A percentile compares a stretch with the other conserved stretches of the same genome.
These are phyloP conservation scores for Penstemon barbatus DNA, from an alignment of 257 asterid species.

Conservation along the genomic window DNA sequence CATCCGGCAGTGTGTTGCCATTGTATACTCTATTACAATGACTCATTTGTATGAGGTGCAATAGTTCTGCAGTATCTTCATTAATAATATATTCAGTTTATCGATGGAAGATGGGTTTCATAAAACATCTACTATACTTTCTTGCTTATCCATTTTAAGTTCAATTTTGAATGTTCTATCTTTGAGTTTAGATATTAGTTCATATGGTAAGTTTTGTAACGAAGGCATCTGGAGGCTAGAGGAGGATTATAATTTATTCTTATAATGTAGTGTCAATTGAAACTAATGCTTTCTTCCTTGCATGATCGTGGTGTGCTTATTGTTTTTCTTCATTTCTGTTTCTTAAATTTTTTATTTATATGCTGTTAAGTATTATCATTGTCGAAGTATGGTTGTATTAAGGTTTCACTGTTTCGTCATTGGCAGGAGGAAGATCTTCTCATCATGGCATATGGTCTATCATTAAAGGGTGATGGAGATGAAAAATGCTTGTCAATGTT, in stretches of 20 bases:
- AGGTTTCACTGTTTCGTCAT: not conserved
- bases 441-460: constrained; percentile 89
- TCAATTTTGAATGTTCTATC: not conserved
- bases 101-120: no score
- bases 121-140: not conserved
- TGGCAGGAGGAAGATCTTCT: constrained; percentile 93
- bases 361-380: constrained; percentile 18
- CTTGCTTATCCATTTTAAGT: constrained; percentile 4
- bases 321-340: constrained; percentile 19
- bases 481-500: constrained; percentile 88
- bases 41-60: not conserved
- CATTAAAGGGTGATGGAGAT: constrained; percentile 83
- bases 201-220: not conserved
- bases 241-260: constrained; percentile 1
- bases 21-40: no score
- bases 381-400: constrained; percentile 10
- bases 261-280: constrained; percentile 21
- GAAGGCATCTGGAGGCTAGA: constrained; percentile 8
- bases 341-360: constrained; percentile 16
- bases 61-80: not conserved
- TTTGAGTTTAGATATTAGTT: not conserved
- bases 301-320: not conserved
- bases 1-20: no score
- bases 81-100: not conserved
- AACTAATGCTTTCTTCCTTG: constrained; percentile 12